Percentiles rank a stretch among this genome's conserved stretches.
phyloP scores from a whole-genome alignment of 176 grass and related monocot genomes.

The barley (Hordeum vulgare) region MorexV3_pseudomolecules_assembly NC_058524.1:8975572-8976071 shows the following conservation, averaged over 20 bases:
- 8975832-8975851: not conserved
- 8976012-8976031: not conserved
- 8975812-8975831: not conserved
- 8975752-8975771: no score
- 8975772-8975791: no score
- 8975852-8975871: not conserved
- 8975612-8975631: not conserved
- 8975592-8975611: not conserved
- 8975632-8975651: not conserved
- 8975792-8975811: not conserved
- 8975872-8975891: not conserved
- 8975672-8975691: not conserved
- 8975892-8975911: constrained; percentile 11
- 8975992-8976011: not conserved
- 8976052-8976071: not conserved
- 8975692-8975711: no score
- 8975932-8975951: not conserved
- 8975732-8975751: no score
- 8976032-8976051: not conserved
- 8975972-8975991: constrained; percentile 48
- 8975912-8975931: constrained; percentile 57
- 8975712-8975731: no score
- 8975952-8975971: constrained; percentile 33
- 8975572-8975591: not conserved
- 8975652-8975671: not conserved